Evolutionary conservation across 768 basidiomycete genomes (phyloP), one percentile per base, ranked within the genome.

Genomic region (Chalciporus pseudorubinellus): DNA sequence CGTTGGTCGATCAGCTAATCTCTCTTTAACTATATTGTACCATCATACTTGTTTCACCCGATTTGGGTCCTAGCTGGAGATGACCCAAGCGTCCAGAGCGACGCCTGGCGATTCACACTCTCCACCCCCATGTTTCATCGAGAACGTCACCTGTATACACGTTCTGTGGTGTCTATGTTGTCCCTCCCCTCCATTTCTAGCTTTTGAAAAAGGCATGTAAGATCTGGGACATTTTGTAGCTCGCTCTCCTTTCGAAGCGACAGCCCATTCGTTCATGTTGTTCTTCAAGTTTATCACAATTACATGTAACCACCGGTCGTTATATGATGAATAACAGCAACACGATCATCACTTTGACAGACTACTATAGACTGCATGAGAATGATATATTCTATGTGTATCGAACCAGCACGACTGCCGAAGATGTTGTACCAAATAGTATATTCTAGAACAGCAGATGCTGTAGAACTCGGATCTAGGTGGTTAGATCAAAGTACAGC

Each of bases 1-100:
- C n/a, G 14, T 26, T 26, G 36, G 45, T 46, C 31, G 53, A 50
- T 46, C 34, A 56, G 41, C 20, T 52, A 53, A 31, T 55, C 39
- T 41, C 24, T 22, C 36, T 20, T 44, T 53, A 48, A 53, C 20
- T 41, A 44, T 62, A 52, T 59, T 38, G 3, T 51, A 61, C 47
- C 12, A 3, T 48, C 44, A 22, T 53, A 41, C 45, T 40, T n/a
- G 10, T 43, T 47, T 41, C 13, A 3, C 53, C 38, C 39, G 18
- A 18, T 19, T 12, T 5, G 11, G 22, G 46, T 34, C 50, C 59
- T 56, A 51, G 13, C 49, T 44, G 39, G 47, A 39, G 58, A 36
- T 7, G 54, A 34, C 19, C 39, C 38, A 36, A 45, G 46, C 44
- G 29, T 39, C 24, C 4, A 16, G 33, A 34, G n/a, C 2, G 19